Conservation (phyloP, 2,329 filamentous ascomycete species). For the Pseudopithomyces chartarum region DNA sequence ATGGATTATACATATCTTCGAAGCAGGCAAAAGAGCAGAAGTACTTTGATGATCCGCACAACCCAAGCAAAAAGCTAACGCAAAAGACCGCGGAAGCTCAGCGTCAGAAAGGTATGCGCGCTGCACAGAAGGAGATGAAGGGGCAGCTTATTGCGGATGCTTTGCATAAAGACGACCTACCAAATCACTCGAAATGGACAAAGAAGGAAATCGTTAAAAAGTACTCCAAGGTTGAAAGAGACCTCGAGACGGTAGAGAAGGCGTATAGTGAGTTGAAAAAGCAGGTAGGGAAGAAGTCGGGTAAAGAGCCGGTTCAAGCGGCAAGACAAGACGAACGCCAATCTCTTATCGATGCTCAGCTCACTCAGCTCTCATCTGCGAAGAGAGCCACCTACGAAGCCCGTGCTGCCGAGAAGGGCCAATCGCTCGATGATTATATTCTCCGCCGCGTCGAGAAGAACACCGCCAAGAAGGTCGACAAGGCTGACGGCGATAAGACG, state of each 20-base stretch:
- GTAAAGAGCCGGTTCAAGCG: neutral
- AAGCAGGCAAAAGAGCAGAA: conserved; percentile 2
- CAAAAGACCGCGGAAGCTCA: conserved; percentile 9
- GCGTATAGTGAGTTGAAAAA: conserved; percentile 14
- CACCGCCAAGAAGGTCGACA: conserved; percentile 17
- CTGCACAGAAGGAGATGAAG: conserved; percentile 14
- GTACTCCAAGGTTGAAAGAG: conserved; percentile 2
- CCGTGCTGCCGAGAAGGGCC: conserved; percentile 44
- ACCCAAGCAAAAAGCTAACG: conserved; percentile 1
- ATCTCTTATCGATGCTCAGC: neutral
- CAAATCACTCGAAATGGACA: conserved; percentile 15
- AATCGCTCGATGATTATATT: conserved; percentile 44
- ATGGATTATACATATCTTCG: neutral
- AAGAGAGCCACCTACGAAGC: conserved; percentile 38
- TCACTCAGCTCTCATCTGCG: conserved; percentile 31
- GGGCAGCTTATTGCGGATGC: conserved; percentile 14
- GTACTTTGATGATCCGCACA: neutral
- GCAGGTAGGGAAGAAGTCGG: conserved; percentile 2
- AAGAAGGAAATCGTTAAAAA: conserved; percentile 16
- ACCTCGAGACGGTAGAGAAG: conserved; percentile 7
- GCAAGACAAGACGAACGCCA: neutral
- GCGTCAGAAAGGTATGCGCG: conserved; percentile 12
- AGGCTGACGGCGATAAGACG: neutral
- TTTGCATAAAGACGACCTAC: conserved; percentile 16
- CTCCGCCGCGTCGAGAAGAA: conserved; percentile 43